Base-by-base conservation (phyloP, 805 yeast species). In the Candida hungchunana region DNA sequence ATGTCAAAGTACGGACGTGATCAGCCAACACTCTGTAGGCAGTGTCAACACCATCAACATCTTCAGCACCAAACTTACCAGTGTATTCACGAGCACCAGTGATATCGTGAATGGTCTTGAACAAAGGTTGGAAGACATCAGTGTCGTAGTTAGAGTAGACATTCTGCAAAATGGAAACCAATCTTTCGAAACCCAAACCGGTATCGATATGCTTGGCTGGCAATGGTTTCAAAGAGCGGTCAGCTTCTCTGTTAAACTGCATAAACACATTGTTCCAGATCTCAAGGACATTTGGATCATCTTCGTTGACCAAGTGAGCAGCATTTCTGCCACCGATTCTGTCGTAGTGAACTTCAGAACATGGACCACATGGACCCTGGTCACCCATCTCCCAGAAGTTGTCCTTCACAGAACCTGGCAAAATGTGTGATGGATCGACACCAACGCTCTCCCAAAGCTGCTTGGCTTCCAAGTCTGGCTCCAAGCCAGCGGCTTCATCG, bases 311-410 rank as follows among this genome's bases (percentile, higher is more conserved):
- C 47, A 94, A 71, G 45, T 64, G 54, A 14, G 97, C 71, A 37
- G 97, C 98, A 57, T 93, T 90, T 71, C 99, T 82, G 40, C 97
- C 97, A 48, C 98, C 98, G 47, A 93, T 88, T 66, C 98, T 80
- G 64, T 93, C 99, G 62, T 87, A 93, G 64, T 93, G 99, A 51
- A 93, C 75, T 65, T 93, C 99, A 17, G 95, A 83, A 67, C 98
- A 94, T 34, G 99, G 99, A 45, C 99, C 99, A 71, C 99, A 93
- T 32, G 99, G 99, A 49, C 99, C 99, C 69, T 90, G 97, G 58
- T 94, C 99, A 54, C 99, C 99, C 99, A 93, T 93, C 70, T 93
- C 99, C 99, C 99, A 93, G 65, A 93, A 93, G 67, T 93, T 93
- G 62, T 93, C 99, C 57, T 79, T 69, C 36, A 80, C 84, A 49